These are phyloP conservation scores for Penstemon barbatus DNA, from an alignment of 257 asterid species.

Conservation along the genomic window DNA sequence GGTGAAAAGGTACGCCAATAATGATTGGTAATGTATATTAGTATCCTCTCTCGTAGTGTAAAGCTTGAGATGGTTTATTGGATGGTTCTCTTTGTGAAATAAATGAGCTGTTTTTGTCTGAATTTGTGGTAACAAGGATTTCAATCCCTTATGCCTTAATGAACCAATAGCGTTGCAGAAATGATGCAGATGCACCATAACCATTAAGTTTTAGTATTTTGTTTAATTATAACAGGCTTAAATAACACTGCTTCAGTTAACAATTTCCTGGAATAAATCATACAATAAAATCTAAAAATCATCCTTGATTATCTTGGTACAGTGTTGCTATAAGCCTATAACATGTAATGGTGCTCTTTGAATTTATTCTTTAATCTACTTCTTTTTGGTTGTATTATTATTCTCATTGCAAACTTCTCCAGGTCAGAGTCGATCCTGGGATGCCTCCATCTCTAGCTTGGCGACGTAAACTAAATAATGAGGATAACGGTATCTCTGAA, in stretches of 20 bases:
- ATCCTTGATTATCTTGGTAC: no score
- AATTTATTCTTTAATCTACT: conserved; percentile 10
- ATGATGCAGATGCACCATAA: not conserved
- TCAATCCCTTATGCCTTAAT: not conserved
- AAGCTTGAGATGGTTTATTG: not conserved
- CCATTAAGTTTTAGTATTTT: no score
- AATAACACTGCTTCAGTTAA: no score
- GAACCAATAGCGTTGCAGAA: not conserved
- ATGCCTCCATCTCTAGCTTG: conserved; percentile 79
- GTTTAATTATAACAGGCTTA: no score
- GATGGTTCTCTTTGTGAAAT: not conserved
- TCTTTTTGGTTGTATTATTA: conserved; percentile 8
- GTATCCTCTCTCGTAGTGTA: not conserved
- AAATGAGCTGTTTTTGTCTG: not conserved
- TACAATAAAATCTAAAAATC: no score
- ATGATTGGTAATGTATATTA: not conserved
- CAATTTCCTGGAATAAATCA: no score
- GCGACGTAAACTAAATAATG: conserved; percentile 65
- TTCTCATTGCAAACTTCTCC: conserved; percentile 30
- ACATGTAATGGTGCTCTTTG: not conserved
- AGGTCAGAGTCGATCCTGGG: conserved; percentile 63
- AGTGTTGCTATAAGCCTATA: not conserved
- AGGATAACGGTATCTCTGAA: conserved; percentile 58
- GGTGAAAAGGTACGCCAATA: conserved; percentile 43
- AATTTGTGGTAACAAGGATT: not conserved